Conservation (phyloP, 2,329 filamentous ascomycete genomes). For the Ophiostoma sp. region DNA sequence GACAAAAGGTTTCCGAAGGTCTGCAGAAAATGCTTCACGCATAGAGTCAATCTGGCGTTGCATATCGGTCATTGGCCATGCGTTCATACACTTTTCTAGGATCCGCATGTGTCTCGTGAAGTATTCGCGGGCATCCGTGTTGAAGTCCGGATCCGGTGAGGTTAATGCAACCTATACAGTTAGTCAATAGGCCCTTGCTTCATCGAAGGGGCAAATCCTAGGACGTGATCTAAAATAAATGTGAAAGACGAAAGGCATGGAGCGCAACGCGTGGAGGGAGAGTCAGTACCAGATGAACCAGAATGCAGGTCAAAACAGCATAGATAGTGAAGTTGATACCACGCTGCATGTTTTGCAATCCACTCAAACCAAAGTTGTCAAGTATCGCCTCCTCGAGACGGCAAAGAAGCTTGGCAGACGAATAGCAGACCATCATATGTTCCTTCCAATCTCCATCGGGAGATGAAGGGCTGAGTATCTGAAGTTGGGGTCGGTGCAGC, state of each 20-base stretch:
- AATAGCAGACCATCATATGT: conserved; percentile 81
- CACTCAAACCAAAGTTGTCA: conserved; percentile 68
- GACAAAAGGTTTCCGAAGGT: conserved; percentile 78
- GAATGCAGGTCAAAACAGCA: conserved; percentile 80
- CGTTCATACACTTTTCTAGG: conserved; percentile 73
- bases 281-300: conserved; percentile 77
- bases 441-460: conserved; percentile 75
- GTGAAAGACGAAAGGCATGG: background rate
- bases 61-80: conserved; percentile 85
- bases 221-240: background rate
- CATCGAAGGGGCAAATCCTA: background rate
- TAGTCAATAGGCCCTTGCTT: conserved; percentile 10
- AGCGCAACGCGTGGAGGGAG: background rate
- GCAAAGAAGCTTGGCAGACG: conserved; percentile 77
- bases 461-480: conserved; percentile 65
- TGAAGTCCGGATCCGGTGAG: conserved; percentile 84
- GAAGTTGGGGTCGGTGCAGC: conserved; percentile 79
- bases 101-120: conserved; percentile 94
- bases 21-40: conserved; percentile 84
- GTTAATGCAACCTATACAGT: conserved; percentile 72
- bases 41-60: conserved; percentile 85
- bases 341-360: conserved; percentile 84
- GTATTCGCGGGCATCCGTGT: conserved; percentile 76
- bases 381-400: conserved; percentile 79
- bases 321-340: conserved; percentile 97